phyloP scores from a whole-genome alignment of 1,284 basidiomycete species.

The Ceratobasidium sp. region DNA sequence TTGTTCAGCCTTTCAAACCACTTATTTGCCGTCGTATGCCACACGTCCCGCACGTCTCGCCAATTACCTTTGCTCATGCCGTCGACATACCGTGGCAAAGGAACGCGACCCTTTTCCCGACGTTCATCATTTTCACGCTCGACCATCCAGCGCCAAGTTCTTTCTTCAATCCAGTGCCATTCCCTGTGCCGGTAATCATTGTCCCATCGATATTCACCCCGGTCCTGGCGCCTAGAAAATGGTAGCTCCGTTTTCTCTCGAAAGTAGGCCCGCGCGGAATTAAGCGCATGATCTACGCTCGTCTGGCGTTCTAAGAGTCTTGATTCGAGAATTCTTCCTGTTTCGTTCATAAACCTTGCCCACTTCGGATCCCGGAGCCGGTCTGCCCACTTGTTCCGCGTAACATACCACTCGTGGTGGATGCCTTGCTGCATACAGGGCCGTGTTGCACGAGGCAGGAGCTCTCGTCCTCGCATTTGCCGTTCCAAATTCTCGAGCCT shows the following conservation, averaged over 20 bases:
- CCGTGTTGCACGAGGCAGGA: neutral
- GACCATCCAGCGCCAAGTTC: slow-evolving; percentile 9
- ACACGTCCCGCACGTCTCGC: slow-evolving; percentile 24
- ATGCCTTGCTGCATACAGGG: neutral
- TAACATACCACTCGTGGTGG: neutral
- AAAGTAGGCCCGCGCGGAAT: slow-evolving; percentile 10
- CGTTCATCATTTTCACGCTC: slow-evolving; percentile 23
- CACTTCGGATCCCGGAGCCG: slow-evolving; percentile 15
- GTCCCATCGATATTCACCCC: slow-evolving; percentile 5
- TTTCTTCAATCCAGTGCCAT: slow-evolving; percentile 3
- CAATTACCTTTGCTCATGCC: slow-evolving; percentile 9
- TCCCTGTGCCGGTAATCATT: slow-evolving; percentile 4
- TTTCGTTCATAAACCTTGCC: slow-evolving; percentile 2
- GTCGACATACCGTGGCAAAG: neutral
- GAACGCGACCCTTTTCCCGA: neutral
- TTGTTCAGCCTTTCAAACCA: slow-evolving; percentile 14
- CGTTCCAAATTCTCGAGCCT: slow-evolving; percentile 17
- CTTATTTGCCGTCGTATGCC: slow-evolving; percentile 28
- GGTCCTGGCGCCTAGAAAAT: slow-evolving; percentile 2
- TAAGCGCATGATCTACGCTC: neutral
- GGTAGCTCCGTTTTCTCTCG: slow-evolving; percentile 20
- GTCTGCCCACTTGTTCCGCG: slow-evolving; percentile 21
- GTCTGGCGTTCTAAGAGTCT: neutral
- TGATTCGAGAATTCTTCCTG: neutral
- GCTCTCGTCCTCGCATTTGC: neutral